A percentile compares a stretch with the other conserved stretches of the same genome.
Evolutionary conservation across 2,329 filamentous ascomycete species (phyloP).

Genomic region (Monilinia fructigena): DNA sequence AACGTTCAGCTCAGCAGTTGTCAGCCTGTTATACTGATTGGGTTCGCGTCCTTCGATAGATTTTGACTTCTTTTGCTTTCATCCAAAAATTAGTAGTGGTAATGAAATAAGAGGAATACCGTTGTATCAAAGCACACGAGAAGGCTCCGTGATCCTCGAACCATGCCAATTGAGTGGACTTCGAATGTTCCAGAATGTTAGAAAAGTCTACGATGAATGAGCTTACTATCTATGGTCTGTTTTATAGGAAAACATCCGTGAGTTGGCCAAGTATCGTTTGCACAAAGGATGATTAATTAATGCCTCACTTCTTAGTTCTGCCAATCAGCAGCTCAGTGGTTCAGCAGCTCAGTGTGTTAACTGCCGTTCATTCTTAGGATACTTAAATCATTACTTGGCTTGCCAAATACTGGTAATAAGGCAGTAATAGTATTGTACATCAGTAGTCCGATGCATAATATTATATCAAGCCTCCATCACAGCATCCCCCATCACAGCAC

Average conservation of each 20-base stretch:
- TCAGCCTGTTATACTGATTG: background rate
- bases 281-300: background rate
- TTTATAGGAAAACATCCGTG: background rate
- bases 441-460: background rate
- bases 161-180: background rate
- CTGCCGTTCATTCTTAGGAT: conserved; percentile 1
- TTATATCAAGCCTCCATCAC: conserved; percentile 22
- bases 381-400: background rate
- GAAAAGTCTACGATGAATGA: background rate
- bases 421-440: background rate
- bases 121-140: background rate
- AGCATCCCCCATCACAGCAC: conserved; percentile 33
- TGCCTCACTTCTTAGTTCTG: background rate
- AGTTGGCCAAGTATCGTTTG: background rate
- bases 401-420: background rate
- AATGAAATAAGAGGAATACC: background rate
- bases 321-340: background rate
- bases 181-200: background rate
- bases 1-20: background rate
- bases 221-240: background rate
- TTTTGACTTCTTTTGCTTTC: background rate
- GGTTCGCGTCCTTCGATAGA: background rate
- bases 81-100: background rate
- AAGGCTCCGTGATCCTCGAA: background rate
- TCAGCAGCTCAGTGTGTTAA: background rate